Evolutionary conservation across 116 monocot genomes (phyloP).

Genomic region (Zostera marina): DNA sequence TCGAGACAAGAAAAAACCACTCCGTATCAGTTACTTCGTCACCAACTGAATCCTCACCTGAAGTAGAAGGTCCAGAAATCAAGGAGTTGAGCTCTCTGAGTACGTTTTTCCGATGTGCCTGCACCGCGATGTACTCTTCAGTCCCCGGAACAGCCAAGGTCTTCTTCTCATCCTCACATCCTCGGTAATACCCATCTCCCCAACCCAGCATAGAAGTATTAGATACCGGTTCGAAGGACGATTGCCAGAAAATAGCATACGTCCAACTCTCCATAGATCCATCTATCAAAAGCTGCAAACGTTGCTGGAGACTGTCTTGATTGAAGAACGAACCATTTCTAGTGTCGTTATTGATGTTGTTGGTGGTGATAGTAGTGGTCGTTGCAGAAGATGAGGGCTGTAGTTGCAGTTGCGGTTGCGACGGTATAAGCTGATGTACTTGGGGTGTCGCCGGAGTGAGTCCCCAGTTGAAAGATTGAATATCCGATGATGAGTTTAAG

Average conservation of each 20-base stretch:
- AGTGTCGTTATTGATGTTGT: neutral
- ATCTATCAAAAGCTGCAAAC: conserved; percentile 47
- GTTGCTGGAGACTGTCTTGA: conserved; percentile 60
- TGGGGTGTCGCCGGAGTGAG: no score
- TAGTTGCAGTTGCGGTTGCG: no score
- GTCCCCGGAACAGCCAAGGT: neutral
- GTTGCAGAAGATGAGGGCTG: no score
- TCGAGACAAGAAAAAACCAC: conserved; percentile 69
- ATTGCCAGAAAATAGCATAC: conserved; percentile 77
- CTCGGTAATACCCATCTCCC: conserved; percentile 76
- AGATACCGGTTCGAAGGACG: conserved; percentile 23
- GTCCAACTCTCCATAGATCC: conserved; percentile 38
- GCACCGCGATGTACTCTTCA: conserved; percentile 21
- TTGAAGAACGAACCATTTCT: conserved; percentile 10
- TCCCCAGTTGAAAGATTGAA: no score
- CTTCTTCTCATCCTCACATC: conserved; percentile 38
- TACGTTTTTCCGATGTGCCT: conserved; percentile 46
- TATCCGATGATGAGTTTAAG: no score
- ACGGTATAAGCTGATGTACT: no score
- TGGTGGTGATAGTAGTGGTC: no score
- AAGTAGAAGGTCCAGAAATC: conserved; percentile 20
- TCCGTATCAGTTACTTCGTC: conserved; percentile 68
- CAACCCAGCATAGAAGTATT: conserved; percentile 46
- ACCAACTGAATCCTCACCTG: conserved; percentile 24
- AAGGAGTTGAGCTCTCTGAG: conserved; percentile 55